These are phyloP conservation scores for Fraxinus ornus DNA, from an alignment of 305 asterid genomes.

Conservation along the genomic window DNA sequence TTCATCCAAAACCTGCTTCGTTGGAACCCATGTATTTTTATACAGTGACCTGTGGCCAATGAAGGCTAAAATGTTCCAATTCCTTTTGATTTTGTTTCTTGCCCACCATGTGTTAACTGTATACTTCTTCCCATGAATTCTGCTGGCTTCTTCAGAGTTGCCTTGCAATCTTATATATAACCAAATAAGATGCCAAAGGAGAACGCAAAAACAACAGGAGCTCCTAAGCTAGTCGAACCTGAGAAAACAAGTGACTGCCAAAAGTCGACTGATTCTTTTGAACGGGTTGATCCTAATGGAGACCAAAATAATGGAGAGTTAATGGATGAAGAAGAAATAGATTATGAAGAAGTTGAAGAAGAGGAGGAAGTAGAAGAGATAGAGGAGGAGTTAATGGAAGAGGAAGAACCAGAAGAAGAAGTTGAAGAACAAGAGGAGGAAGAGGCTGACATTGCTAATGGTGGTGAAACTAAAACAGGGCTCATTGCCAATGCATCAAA, in stretches of 20 bases:
- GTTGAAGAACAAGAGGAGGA: constrained; percentile 31
- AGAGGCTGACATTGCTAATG: constrained; percentile 13
- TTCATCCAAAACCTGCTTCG: not conserved
- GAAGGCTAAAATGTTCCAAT: not conserved
- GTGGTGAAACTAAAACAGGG: constrained; percentile 16
- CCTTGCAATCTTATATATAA: constrained; percentile 38
- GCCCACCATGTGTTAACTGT: not conserved
- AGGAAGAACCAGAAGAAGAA: constrained; percentile 32
- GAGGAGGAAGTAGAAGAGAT: constrained; percentile 37
- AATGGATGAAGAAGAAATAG: constrained; percentile 40
- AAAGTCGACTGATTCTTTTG: constrained; percentile 27
- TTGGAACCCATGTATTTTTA: not conserved
- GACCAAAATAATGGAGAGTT: constrained; percentile 38
- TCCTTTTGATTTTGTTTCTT: not conserved
- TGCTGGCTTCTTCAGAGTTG: constrained; percentile 47
- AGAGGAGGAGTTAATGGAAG: constrained; percentile 27
- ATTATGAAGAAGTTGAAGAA: constrained; percentile 46
- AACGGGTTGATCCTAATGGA: constrained; percentile 33
- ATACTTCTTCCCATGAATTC: constrained; percentile 24
- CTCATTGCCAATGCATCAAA: constrained; percentile 26
- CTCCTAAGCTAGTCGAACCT: constrained; percentile 31
- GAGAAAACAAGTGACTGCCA: constrained; percentile 29
- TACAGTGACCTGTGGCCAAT: not conserved
- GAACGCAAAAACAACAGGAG: constrained; percentile 27
- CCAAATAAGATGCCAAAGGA: constrained; percentile 50